Percentiles rank a stretch among this genome's conserved stretches.
Evolutionary conservation across 2,329 filamentous ascomycete genomes (phyloP).

Genomic region (Pseudogymnoascus sp.): DNA sequence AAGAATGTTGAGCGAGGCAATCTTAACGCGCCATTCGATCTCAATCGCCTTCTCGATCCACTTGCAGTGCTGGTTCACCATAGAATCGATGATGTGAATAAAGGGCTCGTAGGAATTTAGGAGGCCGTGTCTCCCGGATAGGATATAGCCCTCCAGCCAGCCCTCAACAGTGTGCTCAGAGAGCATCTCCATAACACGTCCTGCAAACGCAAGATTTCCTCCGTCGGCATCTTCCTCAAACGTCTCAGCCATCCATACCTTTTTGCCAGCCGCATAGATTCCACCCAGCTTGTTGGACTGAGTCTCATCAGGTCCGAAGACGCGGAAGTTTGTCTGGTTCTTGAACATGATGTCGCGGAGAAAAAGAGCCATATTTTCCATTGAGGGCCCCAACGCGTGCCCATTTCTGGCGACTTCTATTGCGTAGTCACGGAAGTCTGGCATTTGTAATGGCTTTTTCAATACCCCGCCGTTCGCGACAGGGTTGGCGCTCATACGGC

Average conservation of each 20-base stretch:
- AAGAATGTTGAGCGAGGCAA: conserved; percentile 72
- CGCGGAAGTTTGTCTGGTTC: conserved; percentile 62
- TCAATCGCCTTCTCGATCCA: conserved; percentile 79
- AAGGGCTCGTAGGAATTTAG: conserved; percentile 80
- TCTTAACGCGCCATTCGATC: conserved; percentile 66
- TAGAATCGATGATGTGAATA: conserved; percentile 75
- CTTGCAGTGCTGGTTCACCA: conserved; percentile 83
- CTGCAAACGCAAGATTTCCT: conserved; percentile 60
- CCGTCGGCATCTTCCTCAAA: conserved; percentile 70
- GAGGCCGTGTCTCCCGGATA: conserved; percentile 67
- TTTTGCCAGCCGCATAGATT: conserved; percentile 68
- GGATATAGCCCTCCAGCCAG: conserved; percentile 72
- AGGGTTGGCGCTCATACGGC: conserved; percentile 71
- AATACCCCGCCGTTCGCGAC: conserved; percentile 65
- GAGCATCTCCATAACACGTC: conserved; percentile 78
- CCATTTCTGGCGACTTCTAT: conserved; percentile 56
- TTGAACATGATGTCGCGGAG: conserved; percentile 58
- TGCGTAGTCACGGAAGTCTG: conserved; percentile 62
- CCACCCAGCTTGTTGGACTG: conserved; percentile 70
- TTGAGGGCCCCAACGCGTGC: conserved; percentile 50
- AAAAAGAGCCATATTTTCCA: conserved; percentile 62
- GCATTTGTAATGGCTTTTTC: conserved; percentile 59
- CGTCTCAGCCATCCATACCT: conserved; percentile 73
- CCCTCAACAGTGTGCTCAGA: conserved; percentile 74
- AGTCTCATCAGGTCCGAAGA: conserved; percentile 75